These are phyloP conservation scores for Phytopythium helicoides DNA, from an alignment of 352 stramenopile genomes.

Conservation along the genomic window DNA sequence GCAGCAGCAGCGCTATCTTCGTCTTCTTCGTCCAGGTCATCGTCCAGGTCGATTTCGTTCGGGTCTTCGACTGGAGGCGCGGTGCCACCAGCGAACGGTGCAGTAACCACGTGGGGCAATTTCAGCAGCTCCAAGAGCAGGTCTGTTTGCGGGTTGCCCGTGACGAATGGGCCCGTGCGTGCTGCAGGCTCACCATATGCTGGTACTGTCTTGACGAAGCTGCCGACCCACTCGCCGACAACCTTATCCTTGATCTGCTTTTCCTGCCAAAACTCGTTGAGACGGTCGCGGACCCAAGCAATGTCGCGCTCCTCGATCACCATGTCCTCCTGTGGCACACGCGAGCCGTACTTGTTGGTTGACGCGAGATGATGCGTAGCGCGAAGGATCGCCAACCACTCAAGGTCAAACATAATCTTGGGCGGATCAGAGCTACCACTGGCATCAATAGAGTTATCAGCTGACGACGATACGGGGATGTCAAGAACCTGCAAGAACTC, in stretches of 20 bases:
- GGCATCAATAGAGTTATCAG: not conserved
- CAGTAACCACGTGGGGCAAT: slow-evolving; percentile 93
- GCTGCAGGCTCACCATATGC: slow-evolving; percentile 39
- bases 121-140: slow-evolving; percentile 90
- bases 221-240: slow-evolving; percentile 62
- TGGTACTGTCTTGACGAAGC: slow-evolving; percentile 80
- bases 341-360: slow-evolving; percentile 52
- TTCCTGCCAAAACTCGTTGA: slow-evolving; percentile 44
- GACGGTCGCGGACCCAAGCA: slow-evolving; percentile 57
- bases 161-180: slow-evolving; percentile 11
- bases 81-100: slow-evolving; percentile 60
- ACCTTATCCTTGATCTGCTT: slow-evolving; percentile 48
- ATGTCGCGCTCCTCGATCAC: slow-evolving; percentile 77
- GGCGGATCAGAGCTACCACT: slow-evolving; percentile 10
- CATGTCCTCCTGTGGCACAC: slow-evolving; percentile 73
- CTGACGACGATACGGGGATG: slow-evolving; percentile 24
- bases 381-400: slow-evolving; percentile 94
- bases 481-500: slow-evolving; percentile 96
- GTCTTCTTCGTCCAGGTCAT: slow-evolving; percentile 29
- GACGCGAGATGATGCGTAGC: slow-evolving; percentile 90
- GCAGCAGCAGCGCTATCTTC: slow-evolving; percentile 7
- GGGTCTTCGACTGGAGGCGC: slow-evolving; percentile 30
- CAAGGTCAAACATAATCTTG: slow-evolving; percentile 91
- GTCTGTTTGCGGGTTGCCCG: slow-evolving; percentile 96
- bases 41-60: slow-evolving; percentile 58